Evolutionary conservation across 768 basidiomycete species (phyloP).

Genomic region (Nevesoporus exiguus): DNA sequence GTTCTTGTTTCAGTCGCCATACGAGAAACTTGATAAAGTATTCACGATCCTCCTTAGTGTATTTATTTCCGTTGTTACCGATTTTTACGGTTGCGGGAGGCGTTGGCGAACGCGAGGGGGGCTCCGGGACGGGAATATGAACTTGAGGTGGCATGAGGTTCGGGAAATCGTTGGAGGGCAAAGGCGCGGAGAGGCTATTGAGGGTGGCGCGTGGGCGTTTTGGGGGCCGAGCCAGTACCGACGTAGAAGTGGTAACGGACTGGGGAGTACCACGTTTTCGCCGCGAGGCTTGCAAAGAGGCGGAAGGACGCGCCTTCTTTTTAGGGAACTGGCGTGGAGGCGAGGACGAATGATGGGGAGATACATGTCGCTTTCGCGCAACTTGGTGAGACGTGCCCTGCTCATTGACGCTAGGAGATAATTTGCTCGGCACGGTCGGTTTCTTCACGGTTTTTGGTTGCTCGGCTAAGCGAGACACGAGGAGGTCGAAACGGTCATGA

Average conservation of each 20-base stretch:
- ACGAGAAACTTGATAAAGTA: conserved; percentile 65
- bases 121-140: conserved; percentile 55
- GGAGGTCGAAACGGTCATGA: conserved; percentile 53
- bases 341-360: conserved; percentile 13
- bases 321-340: conserved; percentile 28
- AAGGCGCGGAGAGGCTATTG: conserved; percentile 55
- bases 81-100: conserved; percentile 53
- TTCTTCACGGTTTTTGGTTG: conserved; percentile 32
- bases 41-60: conserved; percentile 61
- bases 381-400: conserved; percentile 23
- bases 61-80: conserved; percentile 53
- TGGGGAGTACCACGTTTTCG: conserved; percentile 23
- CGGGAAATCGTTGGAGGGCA: conserved; percentile 33
- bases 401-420: conserved; percentile 7
- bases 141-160: conserved; percentile 60
- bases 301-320: conserved; percentile 20
- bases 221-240: conserved; percentile 23
- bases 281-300: conserved; percentile 24
- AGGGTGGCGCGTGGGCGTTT: conserved; percentile 43
- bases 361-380: conserved; percentile 36
- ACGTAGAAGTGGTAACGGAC: conserved; percentile 17
- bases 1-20: conserved; percentile 57
- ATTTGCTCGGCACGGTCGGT: conserved; percentile 17
- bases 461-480: conserved; percentile 23
- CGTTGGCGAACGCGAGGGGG: conserved; percentile 66